phyloP scores from a whole-genome alignment of 192 early-diverging fungal species.

The Spinellus fusiger region DNA sequence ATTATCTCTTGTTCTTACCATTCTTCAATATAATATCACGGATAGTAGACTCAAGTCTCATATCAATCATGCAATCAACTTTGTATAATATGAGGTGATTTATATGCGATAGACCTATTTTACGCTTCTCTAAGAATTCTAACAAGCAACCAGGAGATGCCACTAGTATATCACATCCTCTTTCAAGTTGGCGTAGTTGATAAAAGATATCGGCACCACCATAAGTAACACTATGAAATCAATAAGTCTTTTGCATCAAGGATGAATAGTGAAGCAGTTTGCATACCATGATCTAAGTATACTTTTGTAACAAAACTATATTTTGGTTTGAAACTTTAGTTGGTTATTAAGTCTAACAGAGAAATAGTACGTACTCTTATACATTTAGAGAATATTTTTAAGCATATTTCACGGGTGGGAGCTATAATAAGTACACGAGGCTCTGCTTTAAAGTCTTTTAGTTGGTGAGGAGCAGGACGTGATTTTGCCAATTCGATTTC shows the following conservation, averaged over 20 bases:
- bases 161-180: constrained; percentile 89
- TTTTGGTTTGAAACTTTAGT: too few species aligned
- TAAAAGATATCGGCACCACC: constrained; percentile 89
- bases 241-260: too few species aligned
- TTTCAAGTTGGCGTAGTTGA: constrained; percentile 83
- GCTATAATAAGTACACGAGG: constrained; percentile 84
- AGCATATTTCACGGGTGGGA: constrained; percentile 96
- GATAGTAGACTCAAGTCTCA: constrained; percentile 91
- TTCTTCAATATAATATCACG: constrained; percentile 80
- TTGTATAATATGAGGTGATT: constrained; percentile 90
- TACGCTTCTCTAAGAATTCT: constrained; percentile 83
- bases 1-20: constrained; percentile 76
- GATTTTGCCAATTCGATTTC: too few species aligned
- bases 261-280: too few species aligned
- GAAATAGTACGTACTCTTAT: too few species aligned
- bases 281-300: too few species aligned
- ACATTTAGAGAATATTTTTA: too few species aligned
- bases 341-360: too few species aligned
- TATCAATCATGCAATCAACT: constrained; percentile 96
- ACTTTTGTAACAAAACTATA: too few species aligned
- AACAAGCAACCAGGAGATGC: constrained; percentile 97
- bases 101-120: constrained; percentile 71
- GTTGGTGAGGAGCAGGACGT: constrained; percentile 36
- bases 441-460: constrained; percentile 41
- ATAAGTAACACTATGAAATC: constrained; percentile 90